Base-by-base conservation (phyloP, 2,329 filamentous ascomycete species). In the Rutstroemia sydowiana region DNA sequence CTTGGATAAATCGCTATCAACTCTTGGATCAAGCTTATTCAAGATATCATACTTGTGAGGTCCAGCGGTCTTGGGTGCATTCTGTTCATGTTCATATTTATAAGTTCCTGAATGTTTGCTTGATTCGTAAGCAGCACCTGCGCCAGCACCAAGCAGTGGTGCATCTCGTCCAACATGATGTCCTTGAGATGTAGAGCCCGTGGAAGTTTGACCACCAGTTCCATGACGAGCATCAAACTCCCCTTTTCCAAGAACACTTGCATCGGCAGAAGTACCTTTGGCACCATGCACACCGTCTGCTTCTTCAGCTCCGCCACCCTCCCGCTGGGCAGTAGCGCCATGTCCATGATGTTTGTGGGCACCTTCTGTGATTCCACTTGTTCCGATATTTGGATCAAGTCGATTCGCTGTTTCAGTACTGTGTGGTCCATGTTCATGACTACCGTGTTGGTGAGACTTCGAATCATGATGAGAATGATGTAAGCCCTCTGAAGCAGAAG, bases 21-120 rank as follows among this genome's bases (percentile, higher is more conserved):
- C 66, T 41, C 66, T 56, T 34, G 70, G 70, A 49, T 74, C 71
- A 11, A 64, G 40, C 54, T 68, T 70, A 58, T 74, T 73, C 30
- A 64, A 63, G 11, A 67, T 34, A 21, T 70, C 69, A 16, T 68
- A 68, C 8, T 58, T 55, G 41, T 62, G 60, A 23, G 69, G 69
- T 1, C 69, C 70, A 23, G 63, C 61, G 7, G 58, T 67, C 14
- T 55, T 58, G 10, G 58, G n/a, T n/a, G n/a, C n/a, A n/a, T n/a
- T n/a, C n/a, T n/a, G n/a, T n/a, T n/a, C n/a, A n/a, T n/a, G n/a
- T n/a, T n/a, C n/a, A n/a, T n/a, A n/a, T n/a, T n/a, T n/a, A n/a
- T n/a, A n/a, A n/a, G n/a, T n/a, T n/a, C n/a, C n/a, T n/a, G n/a
- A n/a, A n/a, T n/a, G n/a, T n/a, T n/a, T n/a, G n/a, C n/a, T n/a